Evolutionary conservation across 495 filamentous ascomycete species (phyloP), one percentile per base, ranked within the genome.

Genomic region (Immersiella caudata): DNA sequence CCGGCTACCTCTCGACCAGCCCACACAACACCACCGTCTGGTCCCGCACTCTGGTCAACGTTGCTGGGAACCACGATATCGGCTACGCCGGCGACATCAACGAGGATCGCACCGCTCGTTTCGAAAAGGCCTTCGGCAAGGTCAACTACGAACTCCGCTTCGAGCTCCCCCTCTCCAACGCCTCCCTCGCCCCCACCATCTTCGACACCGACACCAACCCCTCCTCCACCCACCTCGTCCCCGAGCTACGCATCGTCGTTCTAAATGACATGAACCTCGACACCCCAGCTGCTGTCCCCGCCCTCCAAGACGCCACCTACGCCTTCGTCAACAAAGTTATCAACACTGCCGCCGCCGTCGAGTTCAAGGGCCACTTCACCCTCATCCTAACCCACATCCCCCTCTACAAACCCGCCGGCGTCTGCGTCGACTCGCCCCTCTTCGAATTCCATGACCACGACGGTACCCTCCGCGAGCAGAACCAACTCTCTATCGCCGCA

Each of bases 31-130:
- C 25, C 9, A 46, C 49, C 0, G 33, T 77, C 0, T 99, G 95
- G 95, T 79, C 83, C 16, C 81, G 82, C 27, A 85, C 91, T 63
- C 79, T 98, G 64, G 94, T 98, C 74, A 94, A 95, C 68, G 84
- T 97, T 12, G 92, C 89, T 0, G 95, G 95, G 0, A 99, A 99
- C 75, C 95, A 99, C 72, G 95, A 99, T 76, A 88, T 98, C 62
- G 95, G 95, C 27, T 99, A 99, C 72, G 91, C 94, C 0, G 95
- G 95, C 0, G 95, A 99, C 76, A 83, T 97, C 65, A 91, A 88
- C 62, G 76, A 81, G 36, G 80, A 87, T 29, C 86, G 93, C 12
- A 84, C 96, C 51, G 80, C 86, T 35, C 85, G 95, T 8, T 99
- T 96, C 75, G 92, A 95, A 79, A 75, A 81, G 9, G 85, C 85